These are phyloP conservation scores for Rhizopus stolonifer DNA, from an alignment of 371 early-diverging fungal genomes.

Conservation along the genomic window DNA sequence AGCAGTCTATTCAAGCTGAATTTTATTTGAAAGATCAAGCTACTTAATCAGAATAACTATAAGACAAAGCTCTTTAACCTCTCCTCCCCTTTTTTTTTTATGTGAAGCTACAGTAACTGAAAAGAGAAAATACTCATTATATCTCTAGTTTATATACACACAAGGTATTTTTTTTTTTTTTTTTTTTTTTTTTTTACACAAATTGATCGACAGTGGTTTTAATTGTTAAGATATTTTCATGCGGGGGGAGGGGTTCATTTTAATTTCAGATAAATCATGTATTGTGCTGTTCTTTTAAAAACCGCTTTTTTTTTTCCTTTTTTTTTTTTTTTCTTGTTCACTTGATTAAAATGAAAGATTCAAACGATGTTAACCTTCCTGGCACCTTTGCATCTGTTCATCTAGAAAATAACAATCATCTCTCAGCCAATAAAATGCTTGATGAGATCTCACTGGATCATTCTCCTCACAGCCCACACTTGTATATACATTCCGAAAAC, in stretches of 20 bases:
- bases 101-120: too few species aligned
- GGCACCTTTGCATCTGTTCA: slow-evolving; percentile 16
- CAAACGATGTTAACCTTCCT: slow-evolving; percentile 4
- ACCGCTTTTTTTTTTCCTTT: not conserved
- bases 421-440: slow-evolving; percentile 27
- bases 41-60: too few species aligned
- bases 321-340: not conserved
- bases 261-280: not conserved
- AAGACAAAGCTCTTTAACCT: too few species aligned
- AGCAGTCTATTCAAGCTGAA: too few species aligned
- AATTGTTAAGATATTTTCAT: not conserved
- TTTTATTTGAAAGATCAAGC: too few species aligned
- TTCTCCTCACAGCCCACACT: not conserved
- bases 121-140: too few species aligned
- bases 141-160: too few species aligned
- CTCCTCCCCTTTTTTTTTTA: too few species aligned
- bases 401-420: slow-evolving; percentile 4
- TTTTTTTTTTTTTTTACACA: too few species aligned
- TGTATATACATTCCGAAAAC: slow-evolving; percentile 5
- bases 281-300: not conserved
- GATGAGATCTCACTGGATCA: slow-evolving; percentile 29
- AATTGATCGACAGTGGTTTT: too few species aligned
- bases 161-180: too few species aligned
- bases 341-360: slow-evolving; percentile 2
- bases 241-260: not conserved